Base-by-base conservation (phyloP, 495 filamentous ascomycete species). In the Aspergillus diversus region DNA sequence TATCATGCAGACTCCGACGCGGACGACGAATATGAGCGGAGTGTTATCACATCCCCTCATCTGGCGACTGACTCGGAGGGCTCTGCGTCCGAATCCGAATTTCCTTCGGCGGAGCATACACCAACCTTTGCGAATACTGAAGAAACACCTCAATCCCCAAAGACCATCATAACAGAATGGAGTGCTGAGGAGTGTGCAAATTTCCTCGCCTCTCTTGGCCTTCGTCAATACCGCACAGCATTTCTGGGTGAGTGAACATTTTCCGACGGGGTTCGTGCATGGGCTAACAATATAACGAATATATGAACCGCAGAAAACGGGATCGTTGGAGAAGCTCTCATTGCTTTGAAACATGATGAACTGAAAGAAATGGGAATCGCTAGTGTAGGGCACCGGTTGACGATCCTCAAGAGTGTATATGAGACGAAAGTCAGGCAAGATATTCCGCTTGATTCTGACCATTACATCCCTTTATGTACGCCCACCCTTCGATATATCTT, bases 391-490 rank as follows among this genome's bases (percentile, higher is more conserved):
- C 95, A 99, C 76, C 89, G 95, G 33, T 82, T 99, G 62, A 97
- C 93, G 3, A 95, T 99, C 47, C 82, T 99, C 53, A 97, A 97
- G 77, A 90, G 85, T 64, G 92, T 98, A 39, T 99, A 97, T 75
- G 93, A 97, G 70, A 86, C 92, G 65, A 99, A 99, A 79, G 86
- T 93, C 68, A 91, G 90, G 63, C 92, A 97, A 71, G 90, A 92
- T 67, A 86, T 99, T 60, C 89, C 91, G 4, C 88, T 97, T 62
- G 95, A 98, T 64, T 84, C 89, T 31, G 95, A 96, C 66, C 90
- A 98, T 70, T 99, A 97, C 75, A 88, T 97, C 54, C 96, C 95
- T 42, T 83, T 93, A 33, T 93, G 93, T 97, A 88, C 65, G 91
- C 83, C 57, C 27, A 31, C 55, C 31, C 31, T 31, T 34, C 21